These are phyloP conservation scores for Claviceps pusilla DNA, from an alignment of 2,329 filamentous ascomycete genomes.

Conservation along the genomic window DNA sequence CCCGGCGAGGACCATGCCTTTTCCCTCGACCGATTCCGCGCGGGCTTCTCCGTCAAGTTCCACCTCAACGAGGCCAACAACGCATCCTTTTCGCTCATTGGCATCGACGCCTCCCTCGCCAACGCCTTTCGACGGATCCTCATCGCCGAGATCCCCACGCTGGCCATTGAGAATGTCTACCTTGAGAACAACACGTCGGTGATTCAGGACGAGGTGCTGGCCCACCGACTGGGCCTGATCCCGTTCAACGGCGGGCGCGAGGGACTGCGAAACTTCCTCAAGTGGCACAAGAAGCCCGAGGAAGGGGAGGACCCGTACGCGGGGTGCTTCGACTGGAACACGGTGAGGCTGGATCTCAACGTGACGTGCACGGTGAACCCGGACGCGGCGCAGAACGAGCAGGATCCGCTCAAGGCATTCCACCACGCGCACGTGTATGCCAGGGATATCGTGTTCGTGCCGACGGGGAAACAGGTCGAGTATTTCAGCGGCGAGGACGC, in stretches of 20 bases:
- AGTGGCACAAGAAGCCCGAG: constrained; percentile 61
- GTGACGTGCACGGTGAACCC: constrained; percentile 68
- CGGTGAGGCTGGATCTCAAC: constrained; percentile 61
- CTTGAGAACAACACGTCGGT: constrained; percentile 95
- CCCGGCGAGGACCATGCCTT: constrained; percentile 76
- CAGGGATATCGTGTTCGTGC: constrained; percentile 59
- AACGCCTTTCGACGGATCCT: constrained; percentile 96
- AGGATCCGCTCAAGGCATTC: constrained; percentile 73
- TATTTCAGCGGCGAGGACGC: constrained; percentile 53
- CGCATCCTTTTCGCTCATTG: constrained; percentile 78
- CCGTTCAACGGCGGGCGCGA: constrained; percentile 69
- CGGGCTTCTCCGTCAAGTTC: constrained; percentile 61
- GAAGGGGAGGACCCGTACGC: constrained; percentile 46
- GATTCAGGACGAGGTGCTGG: constrained; percentile 92
- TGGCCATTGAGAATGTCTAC: constrained; percentile 89
- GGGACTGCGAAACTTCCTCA: constrained; percentile 62
- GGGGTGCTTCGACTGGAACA: constrained; percentile 67
- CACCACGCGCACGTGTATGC: constrained; percentile 74
- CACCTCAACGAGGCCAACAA: constrained; percentile 69
- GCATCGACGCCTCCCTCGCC: constrained; percentile 80
- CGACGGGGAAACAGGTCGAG: constrained; percentile 56
- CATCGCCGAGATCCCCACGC: constrained; percentile 81
- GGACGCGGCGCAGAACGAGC: constrained; percentile 55
- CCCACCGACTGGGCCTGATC: constrained; percentile 77
- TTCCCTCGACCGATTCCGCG: constrained; percentile 56